Evolutionary conservation across 371 early-diverging fungal species (phyloP).

Genomic region (Mortierella sp.): DNA sequence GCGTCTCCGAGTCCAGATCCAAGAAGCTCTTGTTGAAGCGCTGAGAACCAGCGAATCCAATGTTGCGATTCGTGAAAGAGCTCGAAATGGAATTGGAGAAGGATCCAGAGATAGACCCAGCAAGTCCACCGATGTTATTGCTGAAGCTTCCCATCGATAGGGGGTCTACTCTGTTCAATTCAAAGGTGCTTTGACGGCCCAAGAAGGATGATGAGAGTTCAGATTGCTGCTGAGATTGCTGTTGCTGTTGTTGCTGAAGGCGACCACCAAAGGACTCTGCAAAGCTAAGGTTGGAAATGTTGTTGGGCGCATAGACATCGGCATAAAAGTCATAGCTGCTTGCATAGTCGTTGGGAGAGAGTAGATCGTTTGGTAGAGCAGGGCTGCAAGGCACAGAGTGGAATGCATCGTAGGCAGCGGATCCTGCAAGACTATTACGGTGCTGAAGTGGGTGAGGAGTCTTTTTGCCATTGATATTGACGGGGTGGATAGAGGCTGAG

Average conservation of each 20-base stretch:
- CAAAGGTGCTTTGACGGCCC: slow-evolving; percentile 47
- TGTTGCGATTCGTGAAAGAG: slow-evolving; percentile 37
- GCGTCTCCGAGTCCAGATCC: slow-evolving; percentile 37
- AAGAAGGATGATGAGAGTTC: slow-evolving; percentile 51
- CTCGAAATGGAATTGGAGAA: slow-evolving; percentile 48
- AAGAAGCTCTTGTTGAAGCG: slow-evolving; percentile 48
- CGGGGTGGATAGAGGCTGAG: slow-evolving; percentile 25
- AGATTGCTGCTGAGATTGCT: slow-evolving; percentile 25
- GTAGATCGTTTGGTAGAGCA: slow-evolving; percentile 66
- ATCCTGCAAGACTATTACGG: slow-evolving; percentile 52
- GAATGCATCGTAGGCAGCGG: slow-evolving; percentile 67
- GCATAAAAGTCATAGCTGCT: slow-evolving; percentile 64
- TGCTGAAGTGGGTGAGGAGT: slow-evolving; percentile 53
- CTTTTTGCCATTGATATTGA: slow-evolving; percentile 38
- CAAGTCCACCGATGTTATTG: slow-evolving; percentile 40
- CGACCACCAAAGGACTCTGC: slow-evolving; percentile 54
- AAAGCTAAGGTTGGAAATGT: slow-evolving; percentile 46
- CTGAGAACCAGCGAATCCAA: slow-evolving; percentile 32
- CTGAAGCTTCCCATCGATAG: slow-evolving; percentile 48
- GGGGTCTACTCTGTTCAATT: slow-evolving; percentile 46
- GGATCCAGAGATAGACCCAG: slow-evolving; percentile 46
- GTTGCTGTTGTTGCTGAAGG: slow-evolving; percentile 34
- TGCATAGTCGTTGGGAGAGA: slow-evolving; percentile 69
- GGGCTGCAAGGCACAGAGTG: slow-evolving; percentile 65
- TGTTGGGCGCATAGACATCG: slow-evolving; percentile 61